phyloP scores from a whole-genome alignment of 2,329 filamentous ascomycete genomes.

The Metarhizium rileyi region DNA sequence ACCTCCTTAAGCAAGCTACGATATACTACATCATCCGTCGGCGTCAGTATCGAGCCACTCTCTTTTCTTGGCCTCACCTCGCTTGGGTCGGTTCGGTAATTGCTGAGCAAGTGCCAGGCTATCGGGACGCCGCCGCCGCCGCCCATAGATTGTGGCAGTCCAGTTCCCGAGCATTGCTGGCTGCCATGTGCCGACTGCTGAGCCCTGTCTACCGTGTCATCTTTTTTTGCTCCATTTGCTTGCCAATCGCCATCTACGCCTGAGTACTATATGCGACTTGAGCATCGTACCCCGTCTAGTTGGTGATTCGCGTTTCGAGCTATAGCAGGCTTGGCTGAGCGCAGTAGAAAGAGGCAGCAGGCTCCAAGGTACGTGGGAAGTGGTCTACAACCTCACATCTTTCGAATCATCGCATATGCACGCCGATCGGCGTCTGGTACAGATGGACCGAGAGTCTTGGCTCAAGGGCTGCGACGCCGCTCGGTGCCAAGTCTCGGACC shows the following conservation, averaged over 20 bases:
- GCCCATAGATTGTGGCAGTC: background rate
- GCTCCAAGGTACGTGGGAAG: background rate
- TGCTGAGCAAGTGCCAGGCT: background rate
- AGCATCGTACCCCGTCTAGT: background rate
- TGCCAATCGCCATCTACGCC: background rate
- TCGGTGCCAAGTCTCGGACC: background rate
- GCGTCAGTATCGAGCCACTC: background rate
- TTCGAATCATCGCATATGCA: no score
- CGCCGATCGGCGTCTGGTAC: background rate
- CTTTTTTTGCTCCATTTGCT: background rate
- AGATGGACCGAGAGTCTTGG: background rate
- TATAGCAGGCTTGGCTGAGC: background rate
- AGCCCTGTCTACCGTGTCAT: no score
- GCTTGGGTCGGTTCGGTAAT: background rate
- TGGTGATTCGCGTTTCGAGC: background rate
- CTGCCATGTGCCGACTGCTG: background rate
- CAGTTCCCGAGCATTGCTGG: background rate
- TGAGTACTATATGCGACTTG: background rate
- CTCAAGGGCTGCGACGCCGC: background rate
- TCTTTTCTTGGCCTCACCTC: background rate
- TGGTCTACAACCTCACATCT: background rate
- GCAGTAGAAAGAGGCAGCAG: background rate
- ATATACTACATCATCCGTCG: background rate
- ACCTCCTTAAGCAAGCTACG: background rate
- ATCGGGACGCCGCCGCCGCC: background rate